These are phyloP conservation scores for Tilletiaria anomala DNA, from an alignment of 1,284 basidiomycete species.

Conservation along the genomic window DNA sequence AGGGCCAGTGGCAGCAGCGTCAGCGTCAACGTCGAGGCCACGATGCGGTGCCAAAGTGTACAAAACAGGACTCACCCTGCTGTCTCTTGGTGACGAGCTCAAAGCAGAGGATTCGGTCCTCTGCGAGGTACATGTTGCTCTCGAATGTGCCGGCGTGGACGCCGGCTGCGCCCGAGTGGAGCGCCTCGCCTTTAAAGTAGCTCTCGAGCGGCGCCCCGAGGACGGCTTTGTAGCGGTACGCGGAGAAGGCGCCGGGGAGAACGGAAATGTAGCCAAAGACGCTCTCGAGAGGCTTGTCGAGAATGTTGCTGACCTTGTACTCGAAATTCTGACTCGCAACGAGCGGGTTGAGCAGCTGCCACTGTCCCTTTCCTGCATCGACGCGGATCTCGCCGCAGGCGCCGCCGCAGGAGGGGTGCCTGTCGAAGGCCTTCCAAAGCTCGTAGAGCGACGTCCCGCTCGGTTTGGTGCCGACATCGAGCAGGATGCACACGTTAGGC, in stretches of 20 bases:
- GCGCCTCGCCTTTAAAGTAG: constrained; percentile 68
- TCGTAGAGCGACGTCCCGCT: constrained; percentile 71
- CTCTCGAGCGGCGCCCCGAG: constrained; percentile 57
- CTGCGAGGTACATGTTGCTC: constrained; percentile 84
- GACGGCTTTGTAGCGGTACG: constrained; percentile 65
- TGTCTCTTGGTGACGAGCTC: constrained; percentile 81
- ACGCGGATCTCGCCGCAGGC: constrained; percentile 88
- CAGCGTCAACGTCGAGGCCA: too few relatives aligned
- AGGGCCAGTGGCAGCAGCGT: too few relatives aligned
- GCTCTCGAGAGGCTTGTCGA: constrained; percentile 86
- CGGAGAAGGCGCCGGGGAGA: constrained; percentile 72
- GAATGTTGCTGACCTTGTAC: constrained; percentile 76
- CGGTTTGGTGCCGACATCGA: constrained; percentile 88
- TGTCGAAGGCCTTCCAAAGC: constrained; percentile 85
- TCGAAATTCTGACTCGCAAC: constrained; percentile 45
- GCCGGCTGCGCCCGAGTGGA: constrained; percentile 32
- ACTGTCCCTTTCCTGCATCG: constrained; percentile 75
- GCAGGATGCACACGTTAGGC: constrained; percentile 72
- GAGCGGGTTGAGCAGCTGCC: constrained; percentile 62
- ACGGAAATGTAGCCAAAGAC: constrained; percentile 87
- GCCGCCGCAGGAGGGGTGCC: constrained; percentile 80
- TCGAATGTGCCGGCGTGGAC: constrained; percentile 45
- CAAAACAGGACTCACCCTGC: too few relatives aligned
- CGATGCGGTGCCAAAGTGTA: too few relatives aligned
- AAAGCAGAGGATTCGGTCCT: constrained; percentile 76